Conservation (phyloP, 2,329 filamentous ascomycete species). For the Cladosporium sphaerospermum region DNA sequence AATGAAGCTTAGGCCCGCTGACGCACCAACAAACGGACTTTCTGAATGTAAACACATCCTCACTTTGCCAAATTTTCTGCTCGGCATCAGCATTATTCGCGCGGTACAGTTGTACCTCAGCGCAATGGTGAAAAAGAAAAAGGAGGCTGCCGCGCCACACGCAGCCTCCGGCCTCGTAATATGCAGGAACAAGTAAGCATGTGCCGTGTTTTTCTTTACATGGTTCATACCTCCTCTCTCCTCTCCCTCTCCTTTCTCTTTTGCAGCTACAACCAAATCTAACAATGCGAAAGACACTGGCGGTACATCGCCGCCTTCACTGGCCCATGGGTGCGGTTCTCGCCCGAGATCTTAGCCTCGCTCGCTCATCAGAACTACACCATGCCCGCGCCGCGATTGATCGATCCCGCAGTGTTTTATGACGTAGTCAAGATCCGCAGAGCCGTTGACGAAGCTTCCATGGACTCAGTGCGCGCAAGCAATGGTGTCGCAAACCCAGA, state of each 20-base stretch:
- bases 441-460: slow-evolving; percentile 72
- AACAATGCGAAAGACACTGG: slow-evolving; percentile 60
- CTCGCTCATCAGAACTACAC: slow-evolving; percentile 76
- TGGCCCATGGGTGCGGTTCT: slow-evolving; percentile 75
- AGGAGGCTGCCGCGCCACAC: slow-evolving; percentile 8
- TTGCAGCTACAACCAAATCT: not conserved
- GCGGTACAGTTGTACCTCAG: not conserved
- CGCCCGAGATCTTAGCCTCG: slow-evolving; percentile 70
- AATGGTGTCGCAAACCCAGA: slow-evolving; percentile 59
- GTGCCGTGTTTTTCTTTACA: slow-evolving; percentile 16
- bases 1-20: too few species aligned
- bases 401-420: slow-evolving; percentile 76
- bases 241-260: not conserved
- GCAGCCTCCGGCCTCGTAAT: slow-evolving; percentile 51
- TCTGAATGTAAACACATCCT: too few species aligned
- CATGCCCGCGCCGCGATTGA: slow-evolving; percentile 65
- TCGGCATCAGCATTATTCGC: too few species aligned
- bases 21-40: too few species aligned
- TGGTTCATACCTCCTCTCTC: not conserved
- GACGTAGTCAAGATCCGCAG: slow-evolving; percentile 77
- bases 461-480: slow-evolving; percentile 69
- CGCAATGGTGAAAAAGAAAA: slow-evolving; percentile 31
- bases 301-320: slow-evolving; percentile 78
- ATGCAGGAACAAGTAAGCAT: slow-evolving; percentile 62
- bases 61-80: too few species aligned